A percentile compares a stretch with the other conserved stretches of the same genome.
phyloP scores from a whole-genome alignment of 495 filamentous ascomycete genomes.

The Immersiella caudata region DNA sequence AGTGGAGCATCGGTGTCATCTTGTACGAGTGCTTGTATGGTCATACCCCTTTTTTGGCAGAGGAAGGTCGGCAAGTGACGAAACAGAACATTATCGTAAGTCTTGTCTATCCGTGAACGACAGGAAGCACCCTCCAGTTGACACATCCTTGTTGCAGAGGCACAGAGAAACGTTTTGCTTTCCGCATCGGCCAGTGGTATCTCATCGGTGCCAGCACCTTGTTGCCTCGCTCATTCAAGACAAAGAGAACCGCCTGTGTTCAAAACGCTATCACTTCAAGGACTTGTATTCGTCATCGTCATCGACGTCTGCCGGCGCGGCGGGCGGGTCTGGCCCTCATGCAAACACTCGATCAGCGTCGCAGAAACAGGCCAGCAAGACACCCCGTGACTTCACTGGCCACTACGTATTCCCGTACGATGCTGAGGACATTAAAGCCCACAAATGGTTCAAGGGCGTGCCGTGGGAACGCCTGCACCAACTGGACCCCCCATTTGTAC shows the following conservation, averaged over 20 bases:
- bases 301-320: slow-evolving; percentile 14
- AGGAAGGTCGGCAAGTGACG: slow-evolving; percentile 72
- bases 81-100: slow-evolving; percentile 78
- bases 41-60: slow-evolving; percentile 82
- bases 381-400: slow-evolving; percentile 39
- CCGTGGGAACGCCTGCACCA: slow-evolving; percentile 70
- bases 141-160: slow-evolving; percentile 26
- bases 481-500: slow-evolving; percentile 73
- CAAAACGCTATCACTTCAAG: slow-evolving; percentile 66
- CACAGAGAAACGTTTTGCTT: slow-evolving; percentile 60
- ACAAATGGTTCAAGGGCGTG: slow-evolving; percentile 71
- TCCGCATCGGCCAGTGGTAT: slow-evolving; percentile 63
- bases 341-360: neutral
- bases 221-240: slow-evolving; percentile 76
- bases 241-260: slow-evolving; percentile 73
- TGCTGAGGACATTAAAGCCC: slow-evolving; percentile 75
- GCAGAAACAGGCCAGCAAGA: slow-evolving; percentile 23
- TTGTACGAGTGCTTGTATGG: slow-evolving; percentile 93
- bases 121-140: neutral
- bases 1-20: slow-evolving; percentile 95
- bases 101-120: slow-evolving; percentile 14
- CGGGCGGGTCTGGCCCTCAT: neutral
- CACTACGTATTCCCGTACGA: slow-evolving; percentile 77
- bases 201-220: slow-evolving; percentile 67
- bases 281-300: slow-evolving; percentile 50